Conservation (phyloP, 495 filamentous ascomycete species). For the Podospora pseudoanserina region DNA sequence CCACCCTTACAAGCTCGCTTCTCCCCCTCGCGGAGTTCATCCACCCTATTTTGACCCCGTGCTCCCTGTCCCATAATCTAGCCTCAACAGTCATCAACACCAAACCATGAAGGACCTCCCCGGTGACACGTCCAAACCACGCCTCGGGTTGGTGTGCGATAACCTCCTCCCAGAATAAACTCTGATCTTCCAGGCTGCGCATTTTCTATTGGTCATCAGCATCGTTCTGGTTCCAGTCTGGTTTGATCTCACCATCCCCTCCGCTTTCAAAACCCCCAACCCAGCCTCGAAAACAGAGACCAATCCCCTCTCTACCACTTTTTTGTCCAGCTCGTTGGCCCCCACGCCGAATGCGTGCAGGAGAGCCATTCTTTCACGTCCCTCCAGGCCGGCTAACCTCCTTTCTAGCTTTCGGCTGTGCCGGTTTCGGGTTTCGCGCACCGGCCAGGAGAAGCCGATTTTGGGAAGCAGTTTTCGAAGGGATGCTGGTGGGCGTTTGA, state of each 20-base stretch:
- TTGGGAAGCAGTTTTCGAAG: not conserved
- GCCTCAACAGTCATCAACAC: conserved; percentile 5
- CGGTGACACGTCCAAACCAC: not conserved
- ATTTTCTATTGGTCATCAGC: not conserved
- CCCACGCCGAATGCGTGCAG: not conserved
- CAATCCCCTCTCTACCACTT: not conserved
- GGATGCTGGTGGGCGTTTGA: not conserved
- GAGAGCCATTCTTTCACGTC: not conserved
- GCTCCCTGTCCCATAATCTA: not conserved
- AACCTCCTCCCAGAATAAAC: not conserved
- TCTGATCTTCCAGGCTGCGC: not conserved
- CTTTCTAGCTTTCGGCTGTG: not conserved
- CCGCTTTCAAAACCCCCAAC: not conserved
- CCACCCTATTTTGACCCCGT: not conserved
- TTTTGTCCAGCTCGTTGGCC: not conserved
- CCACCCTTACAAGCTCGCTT: not conserved
- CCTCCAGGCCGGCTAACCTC: not conserved
- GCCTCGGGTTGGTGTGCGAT: not conserved
- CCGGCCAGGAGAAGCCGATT: conserved; percentile 2
- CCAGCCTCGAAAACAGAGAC: not conserved
- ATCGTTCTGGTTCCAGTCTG: not conserved
- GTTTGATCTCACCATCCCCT: not conserved
- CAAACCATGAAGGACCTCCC: not conserved
- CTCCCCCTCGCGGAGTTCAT: not conserved
- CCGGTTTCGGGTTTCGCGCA: not conserved